These are phyloP conservation scores for Bryopsis sp. DNA, from an alignment of 139 green algal genomes.

Conservation along the genomic window DNA sequence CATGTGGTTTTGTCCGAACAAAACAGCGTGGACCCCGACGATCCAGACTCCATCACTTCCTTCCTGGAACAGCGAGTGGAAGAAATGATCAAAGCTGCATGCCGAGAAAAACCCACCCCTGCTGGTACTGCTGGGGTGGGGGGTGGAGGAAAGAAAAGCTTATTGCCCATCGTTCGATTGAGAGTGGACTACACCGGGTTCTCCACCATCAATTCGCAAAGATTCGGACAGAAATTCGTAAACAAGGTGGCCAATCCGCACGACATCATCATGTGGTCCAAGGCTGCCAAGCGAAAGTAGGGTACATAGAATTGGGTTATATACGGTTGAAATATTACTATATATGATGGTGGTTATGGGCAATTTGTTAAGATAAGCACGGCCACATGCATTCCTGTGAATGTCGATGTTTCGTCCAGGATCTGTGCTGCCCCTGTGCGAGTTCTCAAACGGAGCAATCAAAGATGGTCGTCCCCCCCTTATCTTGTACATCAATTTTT, in stretches of 20 bases:
- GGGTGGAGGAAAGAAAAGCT: conserved; percentile 1
- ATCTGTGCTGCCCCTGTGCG: too few species aligned
- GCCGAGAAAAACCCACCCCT: background rate
- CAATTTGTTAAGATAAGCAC: too few species aligned
- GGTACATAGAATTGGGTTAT: too few species aligned
- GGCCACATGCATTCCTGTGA: too few species aligned
- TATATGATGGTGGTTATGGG: too few species aligned
- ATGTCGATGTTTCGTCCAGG: too few species aligned
- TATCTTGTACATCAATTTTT: too few species aligned
- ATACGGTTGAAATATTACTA: too few species aligned
- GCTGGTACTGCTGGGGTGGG: too few species aligned
- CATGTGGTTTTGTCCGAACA: conserved; percentile 41
- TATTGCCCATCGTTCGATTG: conserved; percentile 60
- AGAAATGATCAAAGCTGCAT: conserved; percentile 24
- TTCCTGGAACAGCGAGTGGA: conserved; percentile 49
- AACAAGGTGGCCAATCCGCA: conserved; percentile 93
- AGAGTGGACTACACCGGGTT: conserved; percentile 94
- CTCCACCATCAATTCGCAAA: conserved; percentile 88
- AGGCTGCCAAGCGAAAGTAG: conserved; percentile 31
- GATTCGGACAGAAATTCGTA: conserved; percentile 92
- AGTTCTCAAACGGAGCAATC: too few species aligned
- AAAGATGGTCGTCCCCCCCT: too few species aligned
- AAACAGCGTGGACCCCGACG: conserved; percentile 39
- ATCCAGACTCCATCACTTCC: conserved; percentile 38
- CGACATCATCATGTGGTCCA: conserved; percentile 89